Conservation (phyloP, 1,284 basidiomycete genomes). For the Ustilago vetiveriae region DNA sequence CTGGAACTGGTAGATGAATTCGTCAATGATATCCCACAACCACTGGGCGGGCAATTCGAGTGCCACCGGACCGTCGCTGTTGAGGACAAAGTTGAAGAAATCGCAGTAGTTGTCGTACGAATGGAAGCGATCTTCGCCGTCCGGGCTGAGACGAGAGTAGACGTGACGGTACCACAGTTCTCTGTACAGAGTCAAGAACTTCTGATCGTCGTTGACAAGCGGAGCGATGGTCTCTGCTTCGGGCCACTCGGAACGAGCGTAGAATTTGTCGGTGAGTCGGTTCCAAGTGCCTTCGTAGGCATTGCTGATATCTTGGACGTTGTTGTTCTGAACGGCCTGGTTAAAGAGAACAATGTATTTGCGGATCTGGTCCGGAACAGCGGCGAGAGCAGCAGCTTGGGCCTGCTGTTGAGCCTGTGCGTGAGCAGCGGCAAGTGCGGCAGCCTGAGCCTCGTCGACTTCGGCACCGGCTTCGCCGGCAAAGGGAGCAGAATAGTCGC, state of each 20-base stretch:
- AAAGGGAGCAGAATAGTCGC: slow-evolving; percentile 34
- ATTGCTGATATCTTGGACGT: slow-evolving; percentile 77
- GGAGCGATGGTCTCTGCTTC: slow-evolving; percentile 94
- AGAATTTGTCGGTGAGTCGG: slow-evolving; percentile 93
- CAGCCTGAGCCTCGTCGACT: slow-evolving; percentile 46
- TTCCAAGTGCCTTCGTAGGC: slow-evolving; percentile 98
- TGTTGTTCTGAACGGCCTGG: slow-evolving; percentile 63
- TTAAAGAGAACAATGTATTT: slow-evolving; percentile 66
- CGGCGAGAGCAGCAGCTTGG: slow-evolving; percentile 58
- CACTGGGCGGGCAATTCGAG: slow-evolving; percentile 95
- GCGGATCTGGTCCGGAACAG: slow-evolving; percentile 64
- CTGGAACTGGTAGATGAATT: slow-evolving; percentile 99
- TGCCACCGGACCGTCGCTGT: slow-evolving; percentile 86
- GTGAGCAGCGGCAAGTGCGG: slow-evolving; percentile 55
- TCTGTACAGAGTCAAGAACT: slow-evolving; percentile 91
- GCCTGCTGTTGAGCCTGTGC: slow-evolving; percentile 58
- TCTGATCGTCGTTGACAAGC: slow-evolving; percentile 72
- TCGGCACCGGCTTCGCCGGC: slow-evolving; percentile 35
- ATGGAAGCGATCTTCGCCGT: slow-evolving; percentile 96
- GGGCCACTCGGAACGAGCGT: slow-evolving; percentile 93
- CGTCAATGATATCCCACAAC: slow-evolving; percentile 99
- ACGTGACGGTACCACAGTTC: slow-evolving; percentile 92
- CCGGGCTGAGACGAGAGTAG: slow-evolving; percentile 91
- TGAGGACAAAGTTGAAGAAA: slow-evolving; percentile 93
- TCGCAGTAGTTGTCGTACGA: slow-evolving; percentile 99